Evolutionary conservation across 768 basidiomycete genomes (phyloP).

Genomic region (Hericium erinaceus): DNA sequence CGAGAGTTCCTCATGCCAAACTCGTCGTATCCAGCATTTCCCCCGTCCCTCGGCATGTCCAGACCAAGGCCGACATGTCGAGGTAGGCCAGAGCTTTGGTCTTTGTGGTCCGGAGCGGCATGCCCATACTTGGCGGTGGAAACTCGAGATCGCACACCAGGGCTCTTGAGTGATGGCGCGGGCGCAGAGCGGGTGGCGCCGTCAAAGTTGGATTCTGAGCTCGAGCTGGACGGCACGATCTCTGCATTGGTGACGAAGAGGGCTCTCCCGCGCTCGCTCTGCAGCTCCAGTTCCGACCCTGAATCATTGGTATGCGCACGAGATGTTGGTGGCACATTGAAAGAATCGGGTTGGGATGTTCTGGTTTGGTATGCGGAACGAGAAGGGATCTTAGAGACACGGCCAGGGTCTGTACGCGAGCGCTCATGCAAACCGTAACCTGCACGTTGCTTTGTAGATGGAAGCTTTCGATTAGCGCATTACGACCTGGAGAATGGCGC

Average conservation of each 20-base stretch:
- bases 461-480: not conserved
- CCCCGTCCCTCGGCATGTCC: not conserved
- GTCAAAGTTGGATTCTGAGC: conserved; percentile 17
- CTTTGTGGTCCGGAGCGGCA: not conserved
- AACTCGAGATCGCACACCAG: not conserved
- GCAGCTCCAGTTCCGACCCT: not conserved
- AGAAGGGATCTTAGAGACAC: conserved; percentile 9
- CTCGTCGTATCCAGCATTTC: not conserved
- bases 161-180: not conserved
- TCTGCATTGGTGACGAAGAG: conserved; percentile 19
- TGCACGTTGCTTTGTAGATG: not conserved
- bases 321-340: not conserved
- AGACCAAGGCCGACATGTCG: not conserved
- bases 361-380: conserved; percentile 1
- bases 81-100: not conserved
- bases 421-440: conserved; percentile 6
- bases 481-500: not conserved
- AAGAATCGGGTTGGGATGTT: conserved; percentile 8
- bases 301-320: not conserved
- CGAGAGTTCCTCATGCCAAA: not conserved
- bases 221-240: conserved; percentile 12
- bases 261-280: not conserved
- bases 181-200: not conserved
- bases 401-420: conserved; percentile 14
- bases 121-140: not conserved